Evolutionary conservation across 2,329 filamentous ascomycete genomes (phyloP), one percentile per base, ranked within the genome.

Genomic region (Alternaria ventricosa): DNA sequence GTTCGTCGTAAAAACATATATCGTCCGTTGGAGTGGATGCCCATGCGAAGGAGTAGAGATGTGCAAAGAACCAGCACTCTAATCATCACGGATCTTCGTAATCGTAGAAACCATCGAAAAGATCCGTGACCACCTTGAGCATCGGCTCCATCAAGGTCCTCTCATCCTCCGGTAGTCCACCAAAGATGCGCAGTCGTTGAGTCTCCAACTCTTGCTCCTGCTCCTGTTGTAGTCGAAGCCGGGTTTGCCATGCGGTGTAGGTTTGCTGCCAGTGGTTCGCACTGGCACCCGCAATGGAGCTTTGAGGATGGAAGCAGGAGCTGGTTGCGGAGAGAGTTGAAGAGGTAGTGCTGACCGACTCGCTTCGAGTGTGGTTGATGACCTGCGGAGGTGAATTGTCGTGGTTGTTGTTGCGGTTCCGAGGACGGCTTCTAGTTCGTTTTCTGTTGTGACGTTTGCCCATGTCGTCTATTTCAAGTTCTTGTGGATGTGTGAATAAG

Each of bases 81-180:
- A 55, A 57, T 59, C 56, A 63, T 78, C 74, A 82, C 44, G 79
- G 77, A 66, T 82, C 80, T 55, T 81, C 78, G 62, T 83, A 84
- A 69, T 84, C 82, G 63, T 80, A 78, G 57, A 75, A 71, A 30
- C 81, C 82, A 60, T 82, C 76, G 66, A 84, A 84, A 13, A 84
- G 75, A 64, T 80, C 78, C 57, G 81, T 80, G 20, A 84, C 82
- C 11, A 84, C 82, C 71, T 82, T 81, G 63, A 84, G 69, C 82
- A 84, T 84, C 3, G 80, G 78, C 55, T 80, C 82, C 55, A 82
- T 75, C 13, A 84, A 76, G 63, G 75, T 75, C 69, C 74, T 73
- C 67, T 83, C 81, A 61, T 83, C 81, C 57, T 79, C 79, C 49
- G 73, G 78, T 57, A 79, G 74, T 27, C 82, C 82, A 20, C 82